Percentiles rank a stretch among this genome's conserved stretches.
These are phyloP conservation scores for Aegilops bicornis DNA, from an alignment of 176 grass and related monocot species.

Conservation along the genomic window DNA sequence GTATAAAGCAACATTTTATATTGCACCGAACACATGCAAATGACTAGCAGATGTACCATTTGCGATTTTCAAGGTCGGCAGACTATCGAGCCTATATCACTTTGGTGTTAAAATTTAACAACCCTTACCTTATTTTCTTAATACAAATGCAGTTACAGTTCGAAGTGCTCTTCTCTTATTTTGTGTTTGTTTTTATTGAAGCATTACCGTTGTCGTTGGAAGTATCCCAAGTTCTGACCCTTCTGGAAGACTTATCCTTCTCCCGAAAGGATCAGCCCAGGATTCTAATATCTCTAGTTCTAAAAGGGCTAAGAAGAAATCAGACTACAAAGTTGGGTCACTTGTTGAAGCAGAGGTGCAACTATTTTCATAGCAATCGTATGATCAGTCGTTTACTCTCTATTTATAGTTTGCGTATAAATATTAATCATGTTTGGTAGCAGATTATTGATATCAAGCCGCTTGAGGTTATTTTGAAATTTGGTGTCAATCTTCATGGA, in stretches of 20 bases:
- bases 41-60: neutral
- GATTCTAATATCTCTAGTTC: conserved; percentile 42
- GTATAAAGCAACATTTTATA: neutral
- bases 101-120: neutral
- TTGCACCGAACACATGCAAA: neutral
- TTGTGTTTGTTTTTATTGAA: conserved; percentile 35
- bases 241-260: conserved; percentile 76
- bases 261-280: conserved; percentile 54
- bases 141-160: neutral
- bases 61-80: neutral
- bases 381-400: conserved; percentile 16
- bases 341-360: conserved; percentile 83
- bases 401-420: conserved; percentile 19
- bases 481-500: conserved; percentile 66
- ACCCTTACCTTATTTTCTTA: neutral
- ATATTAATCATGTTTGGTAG: conserved; percentile 11
- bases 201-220: conserved; percentile 72
- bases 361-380: conserved; percentile 3
- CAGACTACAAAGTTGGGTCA: conserved; percentile 64
- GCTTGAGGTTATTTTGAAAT: conserved; percentile 74
- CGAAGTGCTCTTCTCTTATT: neutral
- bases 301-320: conserved; percentile 72
- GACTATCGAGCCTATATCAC: neutral
- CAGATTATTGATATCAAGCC: conserved; percentile 88
- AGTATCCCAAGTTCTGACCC: conserved; percentile 52